Evolutionary conservation across 176 grass and related monocot species (phyloP), one percentile per base, ranked within the genome.

Genomic region (Neostapfia colusana): DNA sequence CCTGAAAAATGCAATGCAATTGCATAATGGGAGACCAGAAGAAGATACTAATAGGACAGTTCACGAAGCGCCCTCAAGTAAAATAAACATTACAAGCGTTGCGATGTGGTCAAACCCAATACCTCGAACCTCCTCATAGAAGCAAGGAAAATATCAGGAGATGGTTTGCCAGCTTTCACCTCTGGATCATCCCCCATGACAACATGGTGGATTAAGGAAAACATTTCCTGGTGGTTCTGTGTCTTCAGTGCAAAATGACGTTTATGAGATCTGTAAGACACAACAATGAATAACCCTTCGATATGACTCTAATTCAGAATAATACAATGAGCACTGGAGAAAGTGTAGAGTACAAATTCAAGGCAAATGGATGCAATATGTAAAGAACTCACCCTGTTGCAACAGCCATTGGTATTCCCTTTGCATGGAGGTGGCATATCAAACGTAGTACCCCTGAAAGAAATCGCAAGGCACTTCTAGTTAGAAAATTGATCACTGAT

Each of bases 61-160:
- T 49, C 16, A 21, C 58, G 40, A 16, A 87, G 36, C 46, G 58
- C 42, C 67, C 67, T 60, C 21, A 45, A 45, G 31, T 41, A 59
- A 71, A 40, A 55, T 72, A 48, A 17, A n/a, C 40, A 10, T 63
- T 38, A 51, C 20, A 56, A 7, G n/a, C 28, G 7, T 61, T 73
- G 2, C 25, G n/a, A 45, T 61, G 70, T 31, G 53, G 40, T 27
- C 4, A 48, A 59, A 67, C 20, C 20, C 53, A 58, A 73, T 88
- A 92, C 91, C 84, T 98, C 82, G 62, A 92, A 98, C 75, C 89
- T 83, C 64, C 80, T 91, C 69, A 88, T 84, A 67, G 95, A 91
- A 71, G 89, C 85, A 73, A 94, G 91, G 72, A 98, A 98, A 80
- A 98, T 76, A 79, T 94, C 95, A 74, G 95, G 95, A 87, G 91